These are phyloP conservation scores for Phytopythium litorale DNA, from an alignment of 352 stramenopile species.

Conservation along the genomic window DNA sequence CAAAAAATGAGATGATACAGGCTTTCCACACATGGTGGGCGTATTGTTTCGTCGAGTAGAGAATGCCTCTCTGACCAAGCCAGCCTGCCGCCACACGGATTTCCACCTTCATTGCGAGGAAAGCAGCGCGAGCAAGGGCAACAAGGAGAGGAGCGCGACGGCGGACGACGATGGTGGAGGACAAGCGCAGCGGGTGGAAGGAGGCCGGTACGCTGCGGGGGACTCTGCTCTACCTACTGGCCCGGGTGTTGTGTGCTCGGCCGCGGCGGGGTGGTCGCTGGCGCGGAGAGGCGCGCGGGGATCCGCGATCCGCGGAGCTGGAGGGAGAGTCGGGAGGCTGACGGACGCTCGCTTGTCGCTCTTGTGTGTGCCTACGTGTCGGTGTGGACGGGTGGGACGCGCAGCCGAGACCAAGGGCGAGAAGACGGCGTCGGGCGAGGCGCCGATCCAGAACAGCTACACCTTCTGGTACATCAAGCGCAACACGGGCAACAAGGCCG, in stretches of 20 bases:
- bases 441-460: conserved; percentile 87
- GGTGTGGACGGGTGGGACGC: background rate
- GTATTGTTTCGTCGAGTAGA: too few species aligned
- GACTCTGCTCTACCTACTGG: background rate
- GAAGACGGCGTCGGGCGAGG: conserved; percentile 33
- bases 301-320: background rate
- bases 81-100: too few species aligned
- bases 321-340: background rate
- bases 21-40: too few species aligned
- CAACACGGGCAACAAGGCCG: conserved; percentile 72
- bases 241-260: background rate
- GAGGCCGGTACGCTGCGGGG: conserved; percentile 14
- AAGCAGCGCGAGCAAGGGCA: too few species aligned
- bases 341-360: background rate
- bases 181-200: conserved; percentile 36
- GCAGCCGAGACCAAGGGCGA: conserved; percentile 24
- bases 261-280: background rate
- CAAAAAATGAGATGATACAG: too few species aligned
- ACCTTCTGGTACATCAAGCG: conserved; percentile 90
- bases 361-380: too few species aligned
- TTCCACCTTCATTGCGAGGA: too few species aligned
- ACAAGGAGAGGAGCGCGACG: background rate
- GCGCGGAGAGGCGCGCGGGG: background rate
- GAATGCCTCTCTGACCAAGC: too few species aligned
- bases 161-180: conserved; percentile 31